Conservation (phyloP, 179 eudicot genomes). For the Patellifolia procumbens region DNA sequence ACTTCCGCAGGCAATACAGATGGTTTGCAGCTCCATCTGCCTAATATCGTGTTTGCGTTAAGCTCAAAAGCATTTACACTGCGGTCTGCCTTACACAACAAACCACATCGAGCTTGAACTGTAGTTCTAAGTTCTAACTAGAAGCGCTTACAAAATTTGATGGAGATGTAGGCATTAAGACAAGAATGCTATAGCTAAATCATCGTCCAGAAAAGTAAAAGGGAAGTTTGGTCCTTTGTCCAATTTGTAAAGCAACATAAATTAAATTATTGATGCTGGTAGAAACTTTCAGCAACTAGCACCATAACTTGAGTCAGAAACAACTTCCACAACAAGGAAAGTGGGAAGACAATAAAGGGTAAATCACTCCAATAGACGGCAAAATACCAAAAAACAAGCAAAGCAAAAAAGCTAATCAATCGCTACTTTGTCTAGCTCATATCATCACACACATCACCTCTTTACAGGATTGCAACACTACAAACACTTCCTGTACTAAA, state of each 20-base stretch:
- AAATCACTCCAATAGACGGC: background rate
- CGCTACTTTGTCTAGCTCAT: background rate
- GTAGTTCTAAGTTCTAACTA: background rate
- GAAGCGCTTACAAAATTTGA: too few relatives aligned
- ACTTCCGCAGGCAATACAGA: too few relatives aligned
- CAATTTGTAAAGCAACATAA: background rate
- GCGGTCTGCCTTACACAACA: background rate
- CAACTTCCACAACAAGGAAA: constrained; percentile 3
- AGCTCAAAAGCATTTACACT: too few relatives aligned
- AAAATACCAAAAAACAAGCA: background rate
- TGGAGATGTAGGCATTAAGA: too few relatives aligned
- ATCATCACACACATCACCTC: background rate
- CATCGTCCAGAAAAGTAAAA: background rate
- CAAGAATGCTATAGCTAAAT: background rate
- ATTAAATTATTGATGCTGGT: background rate
- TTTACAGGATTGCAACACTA: background rate
- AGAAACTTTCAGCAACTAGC: background rate
- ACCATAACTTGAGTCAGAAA: background rate
- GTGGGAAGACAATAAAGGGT: background rate
- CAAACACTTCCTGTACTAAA: background rate
- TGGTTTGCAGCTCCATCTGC: too few relatives aligned
- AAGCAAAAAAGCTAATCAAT: background rate
- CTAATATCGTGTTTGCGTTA: too few relatives aligned
- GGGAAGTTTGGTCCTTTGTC: background rate
- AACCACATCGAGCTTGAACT: background rate